Conservation (phyloP, 306 rosid genomes). For the Cicer cuneatum region DNA sequence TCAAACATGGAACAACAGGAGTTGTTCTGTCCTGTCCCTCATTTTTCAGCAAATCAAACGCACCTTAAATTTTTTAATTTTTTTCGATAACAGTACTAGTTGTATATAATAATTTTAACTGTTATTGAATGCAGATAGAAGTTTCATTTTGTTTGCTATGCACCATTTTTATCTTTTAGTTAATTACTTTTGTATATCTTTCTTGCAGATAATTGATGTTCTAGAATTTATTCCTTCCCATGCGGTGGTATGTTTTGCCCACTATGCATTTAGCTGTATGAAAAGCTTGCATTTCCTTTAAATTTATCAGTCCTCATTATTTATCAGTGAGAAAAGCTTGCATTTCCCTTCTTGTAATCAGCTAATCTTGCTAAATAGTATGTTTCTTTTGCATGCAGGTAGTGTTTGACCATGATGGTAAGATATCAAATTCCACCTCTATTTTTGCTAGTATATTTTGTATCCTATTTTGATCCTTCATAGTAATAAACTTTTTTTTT, state of each 20-base stretch:
- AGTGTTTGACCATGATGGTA: constrained; percentile 99
- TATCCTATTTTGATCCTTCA: constrained; percentile 29
- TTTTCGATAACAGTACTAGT: constrained; percentile 6
- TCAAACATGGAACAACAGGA: too few species aligned
- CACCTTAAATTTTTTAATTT: neutral
- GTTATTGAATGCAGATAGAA: neutral
- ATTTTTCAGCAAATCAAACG: too few species aligned
- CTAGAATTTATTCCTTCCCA: constrained; percentile 89
- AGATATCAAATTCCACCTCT: constrained; percentile 50
- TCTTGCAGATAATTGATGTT: constrained; percentile 91
- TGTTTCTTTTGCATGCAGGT: constrained; percentile 71
- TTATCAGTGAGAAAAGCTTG: neutral
- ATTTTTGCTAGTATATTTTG: constrained; percentile 41
- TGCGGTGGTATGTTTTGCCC: constrained; percentile 77
- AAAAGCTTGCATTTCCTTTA: constrained; percentile 29
- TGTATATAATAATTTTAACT: constrained; percentile 11
- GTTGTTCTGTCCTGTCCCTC: too few species aligned
- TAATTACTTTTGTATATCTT: constrained; percentile 31
- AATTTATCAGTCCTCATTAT: neutral
- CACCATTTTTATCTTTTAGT: constrained; percentile 33
- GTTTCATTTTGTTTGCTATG: constrained; percentile 32
- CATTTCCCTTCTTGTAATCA: constrained; percentile 1
- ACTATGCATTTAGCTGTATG: constrained; percentile 21
- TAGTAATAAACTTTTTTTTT: constrained; percentile 9
- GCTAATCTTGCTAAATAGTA: constrained; percentile 35